Evolutionary conservation across 2,329 filamentous ascomycete genomes (phyloP), one percentile per base, ranked within the genome.

Genomic region (Ceratocystis ficicola): DNA sequence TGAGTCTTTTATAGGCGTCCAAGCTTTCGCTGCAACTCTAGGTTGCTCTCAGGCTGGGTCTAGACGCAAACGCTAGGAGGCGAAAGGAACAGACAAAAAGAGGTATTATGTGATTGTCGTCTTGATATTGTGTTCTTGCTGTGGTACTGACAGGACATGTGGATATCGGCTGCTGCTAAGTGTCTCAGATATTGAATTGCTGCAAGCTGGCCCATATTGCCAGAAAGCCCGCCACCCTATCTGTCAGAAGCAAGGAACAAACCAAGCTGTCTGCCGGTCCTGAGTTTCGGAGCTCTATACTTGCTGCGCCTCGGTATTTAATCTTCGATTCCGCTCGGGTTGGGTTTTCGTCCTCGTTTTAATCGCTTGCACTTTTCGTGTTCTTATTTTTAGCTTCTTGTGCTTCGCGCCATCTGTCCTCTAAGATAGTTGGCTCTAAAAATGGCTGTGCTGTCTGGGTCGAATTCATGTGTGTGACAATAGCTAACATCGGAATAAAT

Each of bases 401-500:
- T 36, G 52, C 55, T 10, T 68, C 62, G 64, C 68, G 52, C 69
- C 69, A 70, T 20, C 69, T 65, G 12, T 70, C 67, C 57, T 66
- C 48, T n/a, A 73, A 46, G 3, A 68, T 69, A 22, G 70, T 68
- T 8, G 73, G 73, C 48, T 76, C 72, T 6, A 77, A 69, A 52
- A 77, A 76, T 3, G 75, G 75, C 65, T 76, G 74, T 7, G 73
- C 28, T n/a, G 65, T 66, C 17, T 41, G 30, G 36, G 17, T 17
- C 10, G 52, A 44, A 25, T 63, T 44, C 2, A 66, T 22, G 15
- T 10, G 17, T 25, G 41, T 50, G 2, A 30, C 25, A 22, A 41
- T 22, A 28, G 32, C 65, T 66, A 55, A 4, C 20, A 44, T 32
- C 4, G 28, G 8, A 5, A 20, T 25, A 15, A 12, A 20, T 12